Conservation (phyloP, 2,329 filamentous ascomycete species). For the Pseudopyrenochaeta lycopersici region DNA sequence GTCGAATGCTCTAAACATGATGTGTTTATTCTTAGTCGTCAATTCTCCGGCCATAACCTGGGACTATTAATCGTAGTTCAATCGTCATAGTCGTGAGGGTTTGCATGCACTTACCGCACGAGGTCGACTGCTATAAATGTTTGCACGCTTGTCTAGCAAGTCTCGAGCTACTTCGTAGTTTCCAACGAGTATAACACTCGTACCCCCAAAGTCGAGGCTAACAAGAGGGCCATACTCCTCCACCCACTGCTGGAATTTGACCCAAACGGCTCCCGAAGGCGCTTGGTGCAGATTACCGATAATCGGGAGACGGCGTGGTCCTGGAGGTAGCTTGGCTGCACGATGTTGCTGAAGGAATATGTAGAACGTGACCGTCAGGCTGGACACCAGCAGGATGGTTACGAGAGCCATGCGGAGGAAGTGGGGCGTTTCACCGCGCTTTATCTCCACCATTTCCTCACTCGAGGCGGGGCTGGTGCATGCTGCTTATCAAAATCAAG, state of each 20-base stretch:
- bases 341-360: too few species aligned
- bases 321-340: slow-evolving; percentile 29
- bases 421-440: too few species aligned
- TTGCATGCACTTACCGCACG: slow-evolving; percentile 50
- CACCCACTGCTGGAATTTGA: slow-evolving; percentile 42
- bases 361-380: too few species aligned
- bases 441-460: too few species aligned
- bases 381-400: too few species aligned
- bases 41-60: slow-evolving; percentile 60
- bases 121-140: slow-evolving; percentile 56
- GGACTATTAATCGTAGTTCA: not conserved
- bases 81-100: not conserved
- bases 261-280: slow-evolving; percentile 28
- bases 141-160: slow-evolving; percentile 62
- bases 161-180: slow-evolving; percentile 59
- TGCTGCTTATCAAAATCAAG: too few species aligned
- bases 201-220: slow-evolving; percentile 40
- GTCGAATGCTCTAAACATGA: slow-evolving; percentile 50
- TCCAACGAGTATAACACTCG: slow-evolving; percentile 53
- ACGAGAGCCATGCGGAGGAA: too few species aligned
- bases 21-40: slow-evolving; percentile 52
- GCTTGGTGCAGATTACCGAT: slow-evolving; percentile 47
- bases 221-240: slow-evolving; percentile 47
- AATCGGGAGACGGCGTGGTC: slow-evolving; percentile 38
- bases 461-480: too few species aligned